phyloP scores from a whole-genome alignment of 2,329 filamentous ascomycete genomes.

The Didymella segeticola region DNA sequence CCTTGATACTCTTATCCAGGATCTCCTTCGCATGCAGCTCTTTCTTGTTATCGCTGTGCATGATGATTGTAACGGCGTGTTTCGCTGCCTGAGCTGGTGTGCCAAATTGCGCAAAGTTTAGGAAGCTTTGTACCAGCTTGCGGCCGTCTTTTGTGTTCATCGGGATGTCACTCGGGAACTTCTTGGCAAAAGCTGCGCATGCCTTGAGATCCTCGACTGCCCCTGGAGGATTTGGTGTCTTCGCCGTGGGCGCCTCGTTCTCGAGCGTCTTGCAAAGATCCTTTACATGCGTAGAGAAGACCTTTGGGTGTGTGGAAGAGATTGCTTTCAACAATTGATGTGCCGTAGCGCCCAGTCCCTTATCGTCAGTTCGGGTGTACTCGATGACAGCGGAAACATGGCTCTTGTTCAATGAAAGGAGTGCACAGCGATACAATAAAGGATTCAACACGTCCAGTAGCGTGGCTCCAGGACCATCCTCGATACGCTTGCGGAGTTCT shows the following conservation, averaged over 20 bases:
- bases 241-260: constrained; percentile 76
- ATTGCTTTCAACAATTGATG: constrained; percentile 93
- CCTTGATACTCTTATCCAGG: constrained; percentile 74
- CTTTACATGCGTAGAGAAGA: constrained; percentile 91
- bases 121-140: constrained; percentile 80
- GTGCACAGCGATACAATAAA: constrained; percentile 81
- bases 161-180: constrained; percentile 83
- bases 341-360: constrained; percentile 76
- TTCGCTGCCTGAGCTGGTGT: constrained; percentile 84
- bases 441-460: constrained; percentile 82
- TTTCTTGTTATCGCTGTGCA: constrained; percentile 77
- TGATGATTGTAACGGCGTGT: constrained; percentile 88
- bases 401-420: constrained; percentile 91
- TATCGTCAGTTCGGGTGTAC: constrained; percentile 82
- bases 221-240: constrained; percentile 70
- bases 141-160: constrained; percentile 64
- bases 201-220: constrained; percentile 94
- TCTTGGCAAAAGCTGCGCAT: constrained; percentile 88
- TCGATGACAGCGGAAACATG: constrained; percentile 91
- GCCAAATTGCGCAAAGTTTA: constrained; percentile 83
- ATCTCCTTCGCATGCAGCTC: constrained; percentile 87
- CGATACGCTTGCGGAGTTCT: constrained; percentile 83
- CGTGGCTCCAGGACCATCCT: constrained; percentile 67
- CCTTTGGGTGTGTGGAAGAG: constrained; percentile 83
- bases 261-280: constrained; percentile 88